Evolutionary conservation across 2,329 filamentous ascomycete species (phyloP).

Genomic region (Pseudocercospora eumusae): DNA sequence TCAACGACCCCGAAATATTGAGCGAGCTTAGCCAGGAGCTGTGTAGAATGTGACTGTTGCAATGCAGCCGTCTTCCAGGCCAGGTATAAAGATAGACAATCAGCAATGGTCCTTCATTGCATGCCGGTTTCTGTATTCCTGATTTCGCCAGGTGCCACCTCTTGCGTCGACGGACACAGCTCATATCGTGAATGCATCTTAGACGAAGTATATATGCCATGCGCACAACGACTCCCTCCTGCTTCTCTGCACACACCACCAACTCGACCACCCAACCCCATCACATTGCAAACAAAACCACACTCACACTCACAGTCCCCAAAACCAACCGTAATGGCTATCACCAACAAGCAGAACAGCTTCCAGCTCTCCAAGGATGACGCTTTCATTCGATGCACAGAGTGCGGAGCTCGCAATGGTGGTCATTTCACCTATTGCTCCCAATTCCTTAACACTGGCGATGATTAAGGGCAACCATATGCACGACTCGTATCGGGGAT

Average conservation of each 20-base stretch:
- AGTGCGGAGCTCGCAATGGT: slow-evolving; percentile 11
- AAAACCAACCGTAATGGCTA: not conserved
- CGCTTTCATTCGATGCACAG: slow-evolving; percentile 14
- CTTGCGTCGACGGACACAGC: not conserved
- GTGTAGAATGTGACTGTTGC: not conserved
- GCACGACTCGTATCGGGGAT: not conserved
- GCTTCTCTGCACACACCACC: not conserved
- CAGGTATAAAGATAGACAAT: not conserved
- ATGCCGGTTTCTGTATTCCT: not conserved
- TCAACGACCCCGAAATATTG: too few relatives aligned
- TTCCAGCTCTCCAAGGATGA: slow-evolving; percentile 11
- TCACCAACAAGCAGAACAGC: not conserved
- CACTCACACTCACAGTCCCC: not conserved
- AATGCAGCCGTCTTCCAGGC: not conserved
- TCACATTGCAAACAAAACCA: not conserved
- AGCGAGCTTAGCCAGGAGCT: too few relatives aligned
- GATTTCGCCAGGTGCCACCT: not conserved
- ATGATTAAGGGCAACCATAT: not conserved
- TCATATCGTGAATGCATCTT: not conserved
- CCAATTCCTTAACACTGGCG: not conserved
- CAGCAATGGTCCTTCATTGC: not conserved
- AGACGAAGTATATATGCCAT: not conserved
- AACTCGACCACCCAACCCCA: not conserved
- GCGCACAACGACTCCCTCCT: not conserved
- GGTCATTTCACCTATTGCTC: slow-evolving; percentile 12